Evolutionary conservation across 768 basidiomycete genomes (phyloP).

Genomic region (Amanita molliuscula): DNA sequence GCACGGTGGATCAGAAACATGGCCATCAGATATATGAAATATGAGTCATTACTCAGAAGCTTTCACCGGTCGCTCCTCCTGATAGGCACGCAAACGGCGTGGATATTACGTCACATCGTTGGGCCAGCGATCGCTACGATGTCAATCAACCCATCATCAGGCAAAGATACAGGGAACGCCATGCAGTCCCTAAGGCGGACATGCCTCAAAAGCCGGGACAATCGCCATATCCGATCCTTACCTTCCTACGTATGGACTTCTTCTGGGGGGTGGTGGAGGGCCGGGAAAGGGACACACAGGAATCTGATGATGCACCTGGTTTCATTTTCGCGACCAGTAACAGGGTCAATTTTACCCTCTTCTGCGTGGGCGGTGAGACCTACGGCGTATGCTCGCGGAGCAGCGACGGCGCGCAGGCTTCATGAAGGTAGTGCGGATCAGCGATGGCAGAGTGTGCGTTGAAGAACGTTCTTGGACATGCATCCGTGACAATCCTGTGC

Average conservation of each 20-base stretch:
- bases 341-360: too few relatives aligned
- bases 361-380: too few relatives aligned
- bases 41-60: constrained; percentile 48
- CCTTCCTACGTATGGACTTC: constrained; percentile 69
- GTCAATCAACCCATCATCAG: constrained; percentile 73
- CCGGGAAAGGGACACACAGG: too few relatives aligned
- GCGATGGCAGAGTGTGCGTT: too few relatives aligned
- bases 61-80: constrained; percentile 50
- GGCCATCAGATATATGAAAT: neutral
- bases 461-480: too few relatives aligned
- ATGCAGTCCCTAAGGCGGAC: constrained; percentile 46
- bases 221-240: constrained; percentile 15
- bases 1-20: neutral
- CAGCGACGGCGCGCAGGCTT: too few relatives aligned
- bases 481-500: too few relatives aligned
- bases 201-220: neutral
- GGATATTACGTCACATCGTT: neutral
- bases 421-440: too few relatives aligned
- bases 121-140: constrained; percentile 53
- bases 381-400: too few relatives aligned
- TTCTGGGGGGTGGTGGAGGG: too few relatives aligned
- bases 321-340: too few relatives aligned
- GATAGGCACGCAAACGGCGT: constrained; percentile 22
- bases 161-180: constrained; percentile 76
- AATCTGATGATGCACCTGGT: too few relatives aligned